Conservation (phyloP, 192 early-diverging fungal genomes). For the Rhizoclosmatium sp. region DNA sequence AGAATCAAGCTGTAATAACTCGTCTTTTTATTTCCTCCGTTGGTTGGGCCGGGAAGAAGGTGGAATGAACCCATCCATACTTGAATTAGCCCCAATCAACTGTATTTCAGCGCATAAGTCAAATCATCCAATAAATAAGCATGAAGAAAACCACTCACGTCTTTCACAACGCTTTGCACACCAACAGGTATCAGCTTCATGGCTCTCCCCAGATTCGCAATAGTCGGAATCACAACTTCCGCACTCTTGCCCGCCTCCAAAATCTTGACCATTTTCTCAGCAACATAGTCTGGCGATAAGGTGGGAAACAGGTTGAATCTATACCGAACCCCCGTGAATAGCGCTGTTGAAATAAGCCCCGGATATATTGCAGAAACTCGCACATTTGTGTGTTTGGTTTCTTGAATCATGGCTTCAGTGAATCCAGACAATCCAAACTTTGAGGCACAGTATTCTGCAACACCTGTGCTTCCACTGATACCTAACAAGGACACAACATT, state of each 20-base stretch:
- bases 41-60: background rate
- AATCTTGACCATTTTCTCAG: slow-evolving; percentile 62
- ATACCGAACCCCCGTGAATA: slow-evolving; percentile 74
- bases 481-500: slow-evolving; percentile 28
- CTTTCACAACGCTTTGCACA: slow-evolving; percentile 20
- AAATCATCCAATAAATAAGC: background rate
- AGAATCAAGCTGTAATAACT: no score
- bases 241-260: slow-evolving; percentile 53
- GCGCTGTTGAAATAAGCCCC: slow-evolving; percentile 73
- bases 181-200: slow-evolving; percentile 35
- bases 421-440: slow-evolving; percentile 80
- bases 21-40: no score
- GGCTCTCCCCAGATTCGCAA: slow-evolving; percentile 28
- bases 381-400: slow-evolving; percentile 72
- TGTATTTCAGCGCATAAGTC: background rate
- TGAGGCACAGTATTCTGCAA: slow-evolving; percentile 79
- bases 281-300: slow-evolving; percentile 67
- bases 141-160: slow-evolving; percentile 18
- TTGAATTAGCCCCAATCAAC: slow-evolving; percentile 32
- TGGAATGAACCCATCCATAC: slow-evolving; percentile 18
- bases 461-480: slow-evolving; percentile 12
- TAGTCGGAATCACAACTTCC: slow-evolving; percentile 20
- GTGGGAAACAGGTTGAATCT: slow-evolving; percentile 66
- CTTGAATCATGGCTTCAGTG: slow-evolving; percentile 78
- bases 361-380: slow-evolving; percentile 75